phyloP scores from a whole-genome alignment of 202 grass and related monocot species.

The Hordeum pubiflorum region DNA sequence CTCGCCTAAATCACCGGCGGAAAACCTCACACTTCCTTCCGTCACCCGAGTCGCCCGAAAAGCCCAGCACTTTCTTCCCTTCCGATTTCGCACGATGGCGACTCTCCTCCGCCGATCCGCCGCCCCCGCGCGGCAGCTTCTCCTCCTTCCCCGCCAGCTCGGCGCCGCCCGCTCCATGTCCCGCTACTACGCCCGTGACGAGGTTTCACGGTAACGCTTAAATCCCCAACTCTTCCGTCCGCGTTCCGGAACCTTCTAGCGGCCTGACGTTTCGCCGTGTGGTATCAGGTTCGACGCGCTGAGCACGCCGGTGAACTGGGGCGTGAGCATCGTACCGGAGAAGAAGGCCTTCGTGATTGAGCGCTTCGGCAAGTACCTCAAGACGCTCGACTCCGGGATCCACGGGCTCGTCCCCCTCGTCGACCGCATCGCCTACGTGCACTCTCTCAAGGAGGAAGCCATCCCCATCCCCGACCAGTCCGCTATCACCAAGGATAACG shows the following conservation, averaged over 20 bases:
- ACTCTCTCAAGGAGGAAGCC: conserved; percentile 97
- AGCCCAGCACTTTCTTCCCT: background rate
- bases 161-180: conserved; percentile 11
- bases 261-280: background rate
- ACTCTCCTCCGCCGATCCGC: conserved; percentile 41
- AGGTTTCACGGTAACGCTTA: conserved; percentile 30
- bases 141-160: conserved; percentile 31
- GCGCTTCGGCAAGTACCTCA: conserved; percentile 77
- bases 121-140: conserved; percentile 3
- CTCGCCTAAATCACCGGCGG: background rate
- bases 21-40: background rate
- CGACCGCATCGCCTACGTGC: conserved; percentile 83
- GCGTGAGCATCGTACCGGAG: conserved; percentile 83
- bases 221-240: background rate
- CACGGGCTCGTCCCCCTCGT: conserved; percentile 68
- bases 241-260: background rate
- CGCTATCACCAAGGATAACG: conserved; percentile 96
- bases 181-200: conserved; percentile 34
- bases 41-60: background rate
- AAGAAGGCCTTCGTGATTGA: conserved; percentile 84
- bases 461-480: conserved; percentile 90
- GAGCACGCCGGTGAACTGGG: conserved; percentile 71
- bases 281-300: conserved; percentile 42
- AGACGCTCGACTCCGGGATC: conserved; percentile 78
- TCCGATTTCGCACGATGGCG: background rate